Evolutionary conservation across 139 green algal species (phyloP).

Genomic region (Tetraselmis chui): DNA sequence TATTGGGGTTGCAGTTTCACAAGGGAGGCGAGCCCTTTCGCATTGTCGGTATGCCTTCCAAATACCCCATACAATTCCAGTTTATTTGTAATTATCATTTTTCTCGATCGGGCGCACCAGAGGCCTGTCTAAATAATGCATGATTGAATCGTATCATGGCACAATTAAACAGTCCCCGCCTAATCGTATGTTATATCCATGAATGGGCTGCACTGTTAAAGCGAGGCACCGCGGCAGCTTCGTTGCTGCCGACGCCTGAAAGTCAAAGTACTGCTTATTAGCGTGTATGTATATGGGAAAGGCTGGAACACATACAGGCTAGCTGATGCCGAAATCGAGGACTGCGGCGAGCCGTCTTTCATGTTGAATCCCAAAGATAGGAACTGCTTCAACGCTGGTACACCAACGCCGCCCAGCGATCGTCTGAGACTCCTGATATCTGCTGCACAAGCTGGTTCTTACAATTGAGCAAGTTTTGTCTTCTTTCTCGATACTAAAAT

Average conservation of each 20-base stretch:
- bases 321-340: background rate
- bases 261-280: background rate
- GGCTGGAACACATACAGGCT: background rate
- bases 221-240: background rate
- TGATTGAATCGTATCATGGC: background rate
- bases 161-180: background rate
- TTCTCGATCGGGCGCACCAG: too few relatives aligned
- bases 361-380: background rate
- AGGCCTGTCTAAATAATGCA: background rate
- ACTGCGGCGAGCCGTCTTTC: background rate
- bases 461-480: too few relatives aligned
- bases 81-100: background rate
- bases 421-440: too few relatives aligned
- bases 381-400: background rate
- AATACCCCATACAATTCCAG: background rate
- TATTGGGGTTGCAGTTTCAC: background rate
- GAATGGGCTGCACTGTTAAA: background rate
- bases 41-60: background rate
- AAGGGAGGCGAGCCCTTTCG: background rate
- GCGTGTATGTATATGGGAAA: background rate
- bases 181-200: background rate
- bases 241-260: background rate
- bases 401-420: too few relatives aligned
- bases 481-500: too few relatives aligned
- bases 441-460: too few relatives aligned